These are phyloP conservation scores for Colletotrichum navitas DNA, from an alignment of 2,329 filamentous ascomycete genomes.

Conservation along the genomic window DNA sequence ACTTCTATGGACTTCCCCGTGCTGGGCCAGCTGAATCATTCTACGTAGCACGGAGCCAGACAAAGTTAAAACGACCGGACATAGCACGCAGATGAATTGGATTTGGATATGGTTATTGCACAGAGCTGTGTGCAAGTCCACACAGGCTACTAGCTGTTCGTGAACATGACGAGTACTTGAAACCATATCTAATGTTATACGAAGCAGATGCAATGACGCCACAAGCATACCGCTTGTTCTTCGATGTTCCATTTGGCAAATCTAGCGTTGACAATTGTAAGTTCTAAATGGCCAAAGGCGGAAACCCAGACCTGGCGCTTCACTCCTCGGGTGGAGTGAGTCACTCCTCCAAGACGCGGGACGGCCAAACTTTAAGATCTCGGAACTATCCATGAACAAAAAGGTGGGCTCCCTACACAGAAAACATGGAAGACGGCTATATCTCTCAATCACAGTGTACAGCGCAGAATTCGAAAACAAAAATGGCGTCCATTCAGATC, in stretches of 20 bases:
- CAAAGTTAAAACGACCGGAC: not conserved
- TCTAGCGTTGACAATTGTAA: not conserved
- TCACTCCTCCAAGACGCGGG: not conserved
- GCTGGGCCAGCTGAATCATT: not conserved
- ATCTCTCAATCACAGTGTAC: too few relatives aligned
- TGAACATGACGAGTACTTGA: not conserved
- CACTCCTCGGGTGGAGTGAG: not conserved
- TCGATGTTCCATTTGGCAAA: not conserved
- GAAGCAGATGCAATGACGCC: not conserved
- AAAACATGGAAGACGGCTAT: not conserved
- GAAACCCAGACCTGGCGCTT: not conserved
- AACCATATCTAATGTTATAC: not conserved
- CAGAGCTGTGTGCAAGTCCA: not conserved
- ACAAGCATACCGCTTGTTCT: not conserved
- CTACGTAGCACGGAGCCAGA: not conserved
- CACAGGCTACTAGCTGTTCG: not conserved
- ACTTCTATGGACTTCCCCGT: too few relatives aligned
- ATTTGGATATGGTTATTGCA: not conserved
- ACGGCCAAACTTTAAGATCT: not conserved
- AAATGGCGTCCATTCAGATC: constrained; percentile 57
- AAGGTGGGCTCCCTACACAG: too few relatives aligned
- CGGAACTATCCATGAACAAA: too few relatives aligned
- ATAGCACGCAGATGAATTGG: not conserved
- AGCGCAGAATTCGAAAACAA: not conserved
- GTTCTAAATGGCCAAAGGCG: not conserved